Evolutionary conservation across 2,329 filamentous ascomycete genomes (phyloP).

Genomic region (Ophiosphaerella narmari): DNA sequence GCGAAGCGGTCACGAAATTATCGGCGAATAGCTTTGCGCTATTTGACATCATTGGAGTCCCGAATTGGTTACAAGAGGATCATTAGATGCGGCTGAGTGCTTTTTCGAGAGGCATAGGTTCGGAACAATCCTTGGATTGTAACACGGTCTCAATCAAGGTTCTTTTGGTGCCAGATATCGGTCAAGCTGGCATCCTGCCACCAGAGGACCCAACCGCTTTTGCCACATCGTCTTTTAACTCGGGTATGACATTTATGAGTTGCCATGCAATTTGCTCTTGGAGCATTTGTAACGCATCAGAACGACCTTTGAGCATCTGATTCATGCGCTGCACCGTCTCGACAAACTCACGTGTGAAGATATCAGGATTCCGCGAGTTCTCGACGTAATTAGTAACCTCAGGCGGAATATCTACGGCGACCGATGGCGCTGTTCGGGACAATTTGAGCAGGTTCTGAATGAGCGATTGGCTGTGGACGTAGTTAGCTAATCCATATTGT

Average conservation of each 20-base stretch:
- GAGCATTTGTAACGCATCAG: conserved; percentile 62
- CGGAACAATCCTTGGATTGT: too few species aligned
- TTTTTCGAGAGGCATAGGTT: too few species aligned
- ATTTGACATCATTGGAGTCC: too few species aligned
- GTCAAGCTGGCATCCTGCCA: conserved; percentile 37
- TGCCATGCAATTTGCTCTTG: conserved; percentile 63
- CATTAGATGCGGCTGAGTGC: too few species aligned
- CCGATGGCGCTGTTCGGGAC: conserved; percentile 53
- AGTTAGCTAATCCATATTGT: background rate
- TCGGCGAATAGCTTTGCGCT: too few species aligned
- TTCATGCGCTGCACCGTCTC: conserved; percentile 67
- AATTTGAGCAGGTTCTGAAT: conserved; percentile 60
- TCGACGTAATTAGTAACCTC: conserved; percentile 69
- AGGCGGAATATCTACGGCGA: conserved; percentile 60
- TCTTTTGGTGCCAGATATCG: background rate
- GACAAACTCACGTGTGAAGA: conserved; percentile 69
- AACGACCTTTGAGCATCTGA: conserved; percentile 65
- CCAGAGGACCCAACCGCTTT: conserved; percentile 54
- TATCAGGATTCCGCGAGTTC: conserved; percentile 66
- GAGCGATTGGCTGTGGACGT: conserved; percentile 51
- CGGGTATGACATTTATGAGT: conserved; percentile 63
- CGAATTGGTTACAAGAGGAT: too few species aligned
- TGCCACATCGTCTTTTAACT: conserved; percentile 59
- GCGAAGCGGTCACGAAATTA: too few species aligned
- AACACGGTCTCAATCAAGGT: too few species aligned